phyloP scores from a whole-genome alignment of 1,284 basidiomycete genomes.

The Austroboletus niveus region DNA sequence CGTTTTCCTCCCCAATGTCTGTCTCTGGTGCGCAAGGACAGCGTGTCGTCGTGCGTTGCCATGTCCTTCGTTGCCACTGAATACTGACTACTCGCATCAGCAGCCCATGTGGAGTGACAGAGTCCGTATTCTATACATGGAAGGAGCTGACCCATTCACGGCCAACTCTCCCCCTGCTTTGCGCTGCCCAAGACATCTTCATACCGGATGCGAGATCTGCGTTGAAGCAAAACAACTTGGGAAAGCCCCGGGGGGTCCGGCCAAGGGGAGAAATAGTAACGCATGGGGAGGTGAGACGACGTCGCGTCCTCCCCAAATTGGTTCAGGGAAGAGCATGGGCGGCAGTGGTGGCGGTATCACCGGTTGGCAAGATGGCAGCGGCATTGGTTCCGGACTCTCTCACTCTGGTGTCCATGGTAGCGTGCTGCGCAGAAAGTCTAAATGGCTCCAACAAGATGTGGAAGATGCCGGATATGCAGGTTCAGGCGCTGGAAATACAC shows the following conservation, averaged over 20 bases:
- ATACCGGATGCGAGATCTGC: conserved; percentile 70
- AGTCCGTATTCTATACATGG: conserved; percentile 51
- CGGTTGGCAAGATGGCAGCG: conserved; percentile 69
- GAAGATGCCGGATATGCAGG: conserved; percentile 27
- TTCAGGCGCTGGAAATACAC: conserved; percentile 55
- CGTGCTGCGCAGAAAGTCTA: conserved; percentile 49
- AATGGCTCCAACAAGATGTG: conserved; percentile 26
- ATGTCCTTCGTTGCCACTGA: not conserved
- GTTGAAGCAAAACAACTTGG: conserved; percentile 50
- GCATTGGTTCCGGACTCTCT: conserved; percentile 65
- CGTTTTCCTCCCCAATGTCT: conserved; percentile 5
- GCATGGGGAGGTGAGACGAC: conserved; percentile 28
- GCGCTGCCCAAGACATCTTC: conserved; percentile 69
- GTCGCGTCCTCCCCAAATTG: conserved; percentile 23
- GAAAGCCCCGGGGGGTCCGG: conserved; percentile 30
- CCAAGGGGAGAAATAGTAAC: conserved; percentile 18
- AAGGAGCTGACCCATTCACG: conserved; percentile 59
- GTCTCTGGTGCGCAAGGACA: conserved; percentile 11
- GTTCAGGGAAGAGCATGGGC: conserved; percentile 32
- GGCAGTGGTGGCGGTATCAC: conserved; percentile 52
- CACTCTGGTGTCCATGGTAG: conserved; percentile 53
- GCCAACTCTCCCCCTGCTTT: conserved; percentile 61
- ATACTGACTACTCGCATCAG: conserved; percentile 5
- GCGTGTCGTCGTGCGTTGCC: conserved; percentile 15
- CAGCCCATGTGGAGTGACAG: conserved; percentile 39